phyloP scores from a whole-genome alignment of 2,329 filamentous ascomycete genomes.

The Verticillium isaacii region DNA sequence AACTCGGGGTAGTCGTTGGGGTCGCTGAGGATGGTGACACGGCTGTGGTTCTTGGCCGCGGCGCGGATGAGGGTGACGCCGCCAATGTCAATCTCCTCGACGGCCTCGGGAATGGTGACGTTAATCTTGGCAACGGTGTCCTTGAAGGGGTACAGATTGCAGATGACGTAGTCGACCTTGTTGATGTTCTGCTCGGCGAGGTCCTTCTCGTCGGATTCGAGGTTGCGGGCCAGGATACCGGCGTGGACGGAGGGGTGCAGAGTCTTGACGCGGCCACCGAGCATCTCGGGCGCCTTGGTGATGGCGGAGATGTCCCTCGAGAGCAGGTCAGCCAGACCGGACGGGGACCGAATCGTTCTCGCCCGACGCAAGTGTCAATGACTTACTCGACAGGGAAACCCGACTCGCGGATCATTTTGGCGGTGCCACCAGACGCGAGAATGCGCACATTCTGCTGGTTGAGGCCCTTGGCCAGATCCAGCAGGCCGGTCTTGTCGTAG shows the following conservation, averaged over 20 bases:
- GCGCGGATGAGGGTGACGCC: slow-evolving; percentile 95
- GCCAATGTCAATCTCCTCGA: slow-evolving; percentile 98
- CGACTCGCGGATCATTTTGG: slow-evolving; percentile 94
- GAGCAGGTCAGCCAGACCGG: neutral
- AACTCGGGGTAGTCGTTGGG: slow-evolving; percentile 92
- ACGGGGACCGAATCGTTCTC: neutral
- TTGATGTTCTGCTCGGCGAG: slow-evolving; percentile 90
- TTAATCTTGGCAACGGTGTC: slow-evolving; percentile 96
- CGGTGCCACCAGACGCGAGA: slow-evolving; percentile 89
- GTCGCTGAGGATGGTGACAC: slow-evolving; percentile 94
- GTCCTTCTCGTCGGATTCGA: slow-evolving; percentile 95
- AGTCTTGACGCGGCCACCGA: slow-evolving; percentile 81
- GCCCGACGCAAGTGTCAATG: neutral
- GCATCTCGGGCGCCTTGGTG: slow-evolving; percentile 95
- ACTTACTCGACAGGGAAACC: slow-evolving; percentile 89
- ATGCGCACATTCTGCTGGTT: slow-evolving; percentile 86
- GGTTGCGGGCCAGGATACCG: slow-evolving; percentile 87
- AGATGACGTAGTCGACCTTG: slow-evolving; percentile 94
- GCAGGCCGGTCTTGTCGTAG: slow-evolving; percentile 95
- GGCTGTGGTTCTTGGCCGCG: slow-evolving; percentile 94
- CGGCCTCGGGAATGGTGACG: slow-evolving; percentile 92
- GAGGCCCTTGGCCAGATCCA: slow-evolving; percentile 89
- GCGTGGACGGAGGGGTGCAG: slow-evolving; percentile 90
- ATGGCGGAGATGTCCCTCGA: slow-evolving; percentile 91
- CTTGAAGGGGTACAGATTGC: slow-evolving; percentile 99